Evolutionary conservation across 1,284 basidiomycete species (phyloP), one percentile per base, ranked within the genome.

Genomic region (Neolentinus lepideus): DNA sequence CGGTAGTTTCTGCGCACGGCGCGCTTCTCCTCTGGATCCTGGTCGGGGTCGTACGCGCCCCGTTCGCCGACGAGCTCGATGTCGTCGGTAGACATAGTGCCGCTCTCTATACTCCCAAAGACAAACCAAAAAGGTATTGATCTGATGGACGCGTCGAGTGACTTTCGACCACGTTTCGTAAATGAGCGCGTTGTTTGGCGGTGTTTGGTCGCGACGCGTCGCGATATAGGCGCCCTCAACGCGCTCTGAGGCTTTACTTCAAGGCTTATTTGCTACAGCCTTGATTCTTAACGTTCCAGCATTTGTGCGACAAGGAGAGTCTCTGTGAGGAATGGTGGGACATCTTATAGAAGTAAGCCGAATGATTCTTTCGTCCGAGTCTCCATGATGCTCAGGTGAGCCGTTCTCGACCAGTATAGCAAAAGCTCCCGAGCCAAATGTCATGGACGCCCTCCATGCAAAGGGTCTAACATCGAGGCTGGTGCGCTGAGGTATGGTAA

Each of bases 21-120:
- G 60, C 90, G 83, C 67, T 87, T 85, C 66, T 88, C 83, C 56
- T 86, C 84, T 1, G 81, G 79, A 70, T 90, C 77, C 64, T 91
- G 89, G 65, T 92, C 87, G 14, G 90, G 89, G 64, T 92, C 88
- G 62, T 89, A 92, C 16, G 74, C 71, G 26, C 51, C 51, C 47
- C 47, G 47, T 11, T 21, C 24, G 24, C 27, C 47, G 16, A 50
- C 22, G 4, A 50, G 9, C 47, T 50, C 21, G 14, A 50, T 26
- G 47, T 25, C 47, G 4, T 50, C 47, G 27, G 8, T 47, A 11
- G 45, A 47, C 45, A 47, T 47, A 11, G 45, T 21, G 45, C 16
- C 12, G 19, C 12, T n/a, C 8, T 43, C 38, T 6, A 21, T 24
- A 12, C n/a, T 26, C 14, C 12, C 22, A 29, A 25, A n/a, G 47